Evolutionary conservation across 2,329 filamentous ascomycete genomes (phyloP).

Genomic region (Colletotrichum scovillei): DNA sequence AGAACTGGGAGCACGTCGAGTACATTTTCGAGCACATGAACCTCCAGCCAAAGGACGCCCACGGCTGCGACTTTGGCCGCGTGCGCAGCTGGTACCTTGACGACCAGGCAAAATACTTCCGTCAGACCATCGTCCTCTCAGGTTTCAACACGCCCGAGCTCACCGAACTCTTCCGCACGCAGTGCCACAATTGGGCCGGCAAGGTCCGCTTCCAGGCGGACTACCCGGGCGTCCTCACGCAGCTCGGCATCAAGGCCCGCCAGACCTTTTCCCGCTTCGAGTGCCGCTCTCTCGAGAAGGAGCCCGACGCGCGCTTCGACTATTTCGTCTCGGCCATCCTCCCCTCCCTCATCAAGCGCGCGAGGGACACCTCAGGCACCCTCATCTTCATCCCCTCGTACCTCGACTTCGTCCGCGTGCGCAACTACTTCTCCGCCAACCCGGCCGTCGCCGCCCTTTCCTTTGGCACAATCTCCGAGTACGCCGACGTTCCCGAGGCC

Average conservation of each 20-base stretch:
- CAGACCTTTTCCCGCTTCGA: conserved; percentile 94
- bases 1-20: conserved; percentile 97
- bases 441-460: conserved; percentile 63
- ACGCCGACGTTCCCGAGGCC: conserved; percentile 81
- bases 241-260: conserved; percentile 76
- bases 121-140: conserved; percentile 86
- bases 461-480: conserved; percentile 91
- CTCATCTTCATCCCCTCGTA: conserved; percentile 93
- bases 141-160: conserved; percentile 91
- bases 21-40: conserved; percentile 94
- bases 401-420: conserved; percentile 92
- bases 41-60: conserved; percentile 86
- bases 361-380: conserved; percentile 74
- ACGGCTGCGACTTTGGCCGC: conserved; percentile 93
- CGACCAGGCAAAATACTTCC: conserved; percentile 80
- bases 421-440: conserved; percentile 89
- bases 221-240: conserved; percentile 79
- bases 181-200: conserved; percentile 85
- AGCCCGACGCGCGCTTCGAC: conserved; percentile 90
- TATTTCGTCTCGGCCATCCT: conserved; percentile 89
- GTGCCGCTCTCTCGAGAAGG: conserved; percentile 73
- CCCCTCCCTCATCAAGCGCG: conserved; percentile 77
- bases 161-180: conserved; percentile 78
- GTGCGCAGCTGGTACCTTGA: conserved; percentile 95
- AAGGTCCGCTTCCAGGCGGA: conserved; percentile 78